phyloP scores from a whole-genome alignment of 2,329 filamentous ascomycete species.

The Colletotrichum cuscutae region DNA sequence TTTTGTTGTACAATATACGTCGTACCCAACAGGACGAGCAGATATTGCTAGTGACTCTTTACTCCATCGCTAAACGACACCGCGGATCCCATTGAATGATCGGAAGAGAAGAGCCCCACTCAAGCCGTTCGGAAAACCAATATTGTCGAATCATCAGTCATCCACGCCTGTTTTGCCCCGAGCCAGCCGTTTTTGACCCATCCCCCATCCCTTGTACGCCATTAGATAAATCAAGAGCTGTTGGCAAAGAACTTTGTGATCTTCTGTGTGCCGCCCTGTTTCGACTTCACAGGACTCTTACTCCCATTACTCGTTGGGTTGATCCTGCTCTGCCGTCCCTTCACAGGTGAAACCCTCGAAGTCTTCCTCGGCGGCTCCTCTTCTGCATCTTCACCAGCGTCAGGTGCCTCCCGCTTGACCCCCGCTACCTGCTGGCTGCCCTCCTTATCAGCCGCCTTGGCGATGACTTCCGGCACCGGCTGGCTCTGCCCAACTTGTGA shows the following conservation, averaged over 20 bases:
- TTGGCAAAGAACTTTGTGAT: slow-evolving; percentile 60
- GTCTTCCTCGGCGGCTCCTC: slow-evolving; percentile 42
- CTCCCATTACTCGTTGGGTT: slow-evolving; percentile 54
- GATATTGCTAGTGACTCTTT: neutral
- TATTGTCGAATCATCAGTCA: neutral
- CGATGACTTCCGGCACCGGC: slow-evolving; percentile 38
- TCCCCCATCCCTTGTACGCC: neutral
- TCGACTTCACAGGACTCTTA: slow-evolving; percentile 46
- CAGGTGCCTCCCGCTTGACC: slow-evolving; percentile 42
- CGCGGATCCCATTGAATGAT: neutral
- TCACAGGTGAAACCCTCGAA: slow-evolving; percentile 33
- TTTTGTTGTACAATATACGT: neutral
- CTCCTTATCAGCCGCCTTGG: slow-evolving; percentile 14
- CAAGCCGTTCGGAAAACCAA: neutral
- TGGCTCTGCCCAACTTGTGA: slow-evolving; percentile 21
- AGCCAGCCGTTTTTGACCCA: neutral
- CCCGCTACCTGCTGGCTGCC: slow-evolving; percentile 16
- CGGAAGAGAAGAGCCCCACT: neutral
- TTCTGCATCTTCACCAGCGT: slow-evolving; percentile 5
- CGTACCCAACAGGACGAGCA: neutral
- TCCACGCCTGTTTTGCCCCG: no score
- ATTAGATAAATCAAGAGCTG: slow-evolving; percentile 46
- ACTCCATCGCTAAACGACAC: neutral
- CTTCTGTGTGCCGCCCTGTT: slow-evolving; percentile 52
- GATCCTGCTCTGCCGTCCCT: slow-evolving; percentile 43